Evolutionary conservation across 352 stramenopile species (phyloP), one percentile per base, ranked within the genome.

Genomic region (Phytopythium montanum): DNA sequence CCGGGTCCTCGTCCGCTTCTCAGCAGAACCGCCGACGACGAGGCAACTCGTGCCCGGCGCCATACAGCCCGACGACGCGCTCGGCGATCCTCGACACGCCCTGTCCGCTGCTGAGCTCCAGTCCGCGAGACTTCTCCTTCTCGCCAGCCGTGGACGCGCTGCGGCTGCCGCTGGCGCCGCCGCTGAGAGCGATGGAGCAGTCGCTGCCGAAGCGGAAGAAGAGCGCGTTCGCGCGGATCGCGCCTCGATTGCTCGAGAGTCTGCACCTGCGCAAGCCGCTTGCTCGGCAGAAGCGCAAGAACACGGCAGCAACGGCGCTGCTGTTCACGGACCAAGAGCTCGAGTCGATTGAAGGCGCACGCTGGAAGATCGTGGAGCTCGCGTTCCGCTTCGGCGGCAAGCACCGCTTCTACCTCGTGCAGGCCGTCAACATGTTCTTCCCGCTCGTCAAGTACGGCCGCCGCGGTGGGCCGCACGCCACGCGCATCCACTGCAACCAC

Each of bases 341-440:
- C 19, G 82, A 89, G 62, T 81, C 68, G 25, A 81, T 92, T 36
- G 80, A 93, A 73, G 83, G 82, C 34, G 83, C 84, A 28, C 70
- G 85, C 28, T 95, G 85, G 85, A 95, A 93, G 61, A 93, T 93
- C 36, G 81, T 93, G 28, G 83, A 95, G 62, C 69, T 95, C 18
- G 85, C 85, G 9, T 93, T 91, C 59, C 85, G 85, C 39, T 95
- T 92, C 56, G 85, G 85, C 25, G 85, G 85, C 54, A 88, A 92
- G 58, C 83, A 95, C 50, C 80, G 85, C 1, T 87, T 84, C 55
- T 93, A 95, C 55, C 61, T 95, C 54, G 85, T 93, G n/a, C 81
- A 95, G 51, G 83, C 85, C 10, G 73, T 95, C 52, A 95, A 95
- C 56, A 93, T 91, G 81, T 93, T 95, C 56, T 86, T 83, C 59